Base-by-base conservation (phyloP, 208 protist genomes). In the Endotrypanum monterogeii region DNA sequence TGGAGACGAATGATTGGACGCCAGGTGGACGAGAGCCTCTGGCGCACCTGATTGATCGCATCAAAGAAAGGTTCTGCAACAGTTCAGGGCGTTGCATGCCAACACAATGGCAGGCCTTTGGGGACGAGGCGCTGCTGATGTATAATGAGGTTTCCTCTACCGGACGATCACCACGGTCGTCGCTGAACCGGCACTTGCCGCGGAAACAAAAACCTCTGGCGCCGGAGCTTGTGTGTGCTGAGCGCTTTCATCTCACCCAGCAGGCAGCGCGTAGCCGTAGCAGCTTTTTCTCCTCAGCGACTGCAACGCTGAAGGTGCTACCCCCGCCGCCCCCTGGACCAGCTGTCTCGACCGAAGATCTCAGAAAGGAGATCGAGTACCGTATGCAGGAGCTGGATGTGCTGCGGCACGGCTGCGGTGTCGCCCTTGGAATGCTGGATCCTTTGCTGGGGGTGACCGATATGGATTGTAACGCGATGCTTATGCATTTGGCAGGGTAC, bases 121-220 rank as follows among this genome's bases (percentile, higher is more conserved):
- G 61, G 35, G 67, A 73, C 23, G 35, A n/a, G 3, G 30, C 52
- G 51, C 67, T 51, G 8, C 9, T 50, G 1, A 9, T 52, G 30
- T 62, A 62, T 37, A 67, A 54, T 39, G 67, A 61, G 5, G 16
- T 60, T 46, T 50, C 41, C 11, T 65, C 55, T 16, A 54, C 67
- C 1, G 39, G 37, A 28, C 60, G n/a, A 4, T 79, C 67, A 6
- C 37, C 14, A 7, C 37, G 25, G 37, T 79, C 74, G 51, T 73
- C 74, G 25, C 16, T 69, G 58, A 35, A 57, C 18, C 66, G 67
- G 6, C 67, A 67, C 28, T 35, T 79, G 23, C 57, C 67, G 37
- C 66, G 67, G n/a, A 85, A 85, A 77, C 74, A 70, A 68, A 85
- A 85, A 58, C 80, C 80, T 14, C 44, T 56, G 9, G 35, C 80